Evolutionary conservation across 176 grass and related monocot genomes (phyloP), one percentile per base, ranked within the genome.

Genomic region (Carex parvula): DNA sequence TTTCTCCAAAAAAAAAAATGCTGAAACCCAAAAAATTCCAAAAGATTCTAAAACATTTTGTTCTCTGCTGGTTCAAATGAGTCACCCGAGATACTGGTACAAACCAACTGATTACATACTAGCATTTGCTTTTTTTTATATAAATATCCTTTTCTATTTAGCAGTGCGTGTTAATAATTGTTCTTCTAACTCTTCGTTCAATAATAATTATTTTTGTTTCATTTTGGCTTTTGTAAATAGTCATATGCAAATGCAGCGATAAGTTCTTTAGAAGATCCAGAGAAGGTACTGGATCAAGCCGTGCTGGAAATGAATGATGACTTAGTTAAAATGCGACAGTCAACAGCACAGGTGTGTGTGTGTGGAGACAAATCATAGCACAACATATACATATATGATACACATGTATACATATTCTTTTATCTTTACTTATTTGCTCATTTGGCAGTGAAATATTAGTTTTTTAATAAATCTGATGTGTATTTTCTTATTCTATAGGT

Each of bases 231-330:
- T 91, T 79, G 82, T 6, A 84, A 32, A 32, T 83, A 99, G 97
- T 99, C 97, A 53, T 99, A 95, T 84, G 90, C 97, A 79, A 99
- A 96, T 92, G 87, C 93, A 64, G 81, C 95, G 64, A 50, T 99
- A 82, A 96, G 81, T 88, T 65, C 97, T 22, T 94, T 99, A 83
- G 97, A 99, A 84, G 97, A 99, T 86, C 97, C 97, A 65, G 97
- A 99, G 71, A 99, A 99, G 88, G 95, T 99, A 60, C 87, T 99
- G 73, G 97, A 99, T 29, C 97, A 99, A 82, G 97, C 96, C 0
- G 96, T 99, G 70, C 44, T 95, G 21, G 97, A 99, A 73, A 95
- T 99, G 97, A 99, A 92, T 64, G 97, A 99, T 46, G 97, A 99
- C 81, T 90, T 99, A 29, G 91, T 87, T 66, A 99, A 95, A 86